Conservation (phyloP, 75 land plant species). For the Pinus albicaulis region DNA sequence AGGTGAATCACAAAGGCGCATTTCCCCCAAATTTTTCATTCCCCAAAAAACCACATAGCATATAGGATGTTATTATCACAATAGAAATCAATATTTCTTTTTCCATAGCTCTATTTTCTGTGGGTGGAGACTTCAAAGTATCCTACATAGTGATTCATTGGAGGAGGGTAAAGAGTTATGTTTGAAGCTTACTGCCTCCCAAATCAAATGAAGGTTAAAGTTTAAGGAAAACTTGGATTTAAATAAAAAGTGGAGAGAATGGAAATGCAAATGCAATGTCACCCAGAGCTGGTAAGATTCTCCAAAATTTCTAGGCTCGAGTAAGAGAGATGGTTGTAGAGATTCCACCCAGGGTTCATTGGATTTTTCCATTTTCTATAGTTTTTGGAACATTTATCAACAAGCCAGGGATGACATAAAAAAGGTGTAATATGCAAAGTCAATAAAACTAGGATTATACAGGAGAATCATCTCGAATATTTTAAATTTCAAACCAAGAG, state of each 20-base stretch:
- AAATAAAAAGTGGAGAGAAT: slow-evolving; percentile 60
- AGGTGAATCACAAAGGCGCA: slow-evolving; percentile 67
- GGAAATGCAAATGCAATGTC: slow-evolving; percentile 91
- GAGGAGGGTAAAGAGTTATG: background rate
- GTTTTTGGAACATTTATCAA: background rate
- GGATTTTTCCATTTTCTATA: slow-evolving; percentile 55
- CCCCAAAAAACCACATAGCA: slow-evolving; percentile 66
- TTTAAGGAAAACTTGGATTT: slow-evolving; percentile 59
- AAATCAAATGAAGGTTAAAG: background rate
- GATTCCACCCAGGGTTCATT: slow-evolving; percentile 59
- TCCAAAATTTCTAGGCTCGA: slow-evolving; percentile 50
- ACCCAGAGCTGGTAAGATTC: slow-evolving; percentile 70
- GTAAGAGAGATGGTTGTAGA: slow-evolving; percentile 7
- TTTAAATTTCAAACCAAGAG: background rate
- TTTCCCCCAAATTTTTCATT: slow-evolving; percentile 76
- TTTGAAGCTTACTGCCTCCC: background rate
- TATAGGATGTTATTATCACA: slow-evolving; percentile 46
- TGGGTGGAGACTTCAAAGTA: slow-evolving; percentile 66
- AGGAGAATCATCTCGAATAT: background rate
- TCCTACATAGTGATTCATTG: slow-evolving; percentile 34
- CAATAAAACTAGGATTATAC: background rate
- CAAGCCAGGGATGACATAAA: background rate
- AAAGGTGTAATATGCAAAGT: too few species aligned
- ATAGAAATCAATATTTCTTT: slow-evolving; percentile 47
- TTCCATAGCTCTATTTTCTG: slow-evolving; percentile 68